A percentile compares a stretch with the other conserved stretches of the same genome.
phyloP scores from a whole-genome alignment of 208 protist genomes.

The Trypanosoma avium region DNA sequence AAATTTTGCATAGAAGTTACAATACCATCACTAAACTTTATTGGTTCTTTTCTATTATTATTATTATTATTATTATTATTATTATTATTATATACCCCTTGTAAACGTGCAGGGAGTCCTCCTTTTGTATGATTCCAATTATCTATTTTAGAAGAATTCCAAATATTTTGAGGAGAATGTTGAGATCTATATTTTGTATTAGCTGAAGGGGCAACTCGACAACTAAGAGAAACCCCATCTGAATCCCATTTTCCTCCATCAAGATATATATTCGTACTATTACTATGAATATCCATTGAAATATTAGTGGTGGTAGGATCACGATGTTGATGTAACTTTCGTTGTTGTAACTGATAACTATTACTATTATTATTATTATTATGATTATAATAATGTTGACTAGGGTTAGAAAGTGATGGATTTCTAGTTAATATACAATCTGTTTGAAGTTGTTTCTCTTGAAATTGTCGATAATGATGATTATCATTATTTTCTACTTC shows the following conservation, averaged over 20 bases:
- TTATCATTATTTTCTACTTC: neutral
- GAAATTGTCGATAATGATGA: too few species aligned
- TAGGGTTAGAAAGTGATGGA: too few species aligned
- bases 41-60: neutral
- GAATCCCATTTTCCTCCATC: neutral
- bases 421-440: too few species aligned
- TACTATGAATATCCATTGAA: neutral
- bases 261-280: neutral
- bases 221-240: neutral
- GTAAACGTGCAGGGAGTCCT: neutral
- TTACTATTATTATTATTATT: neutral
- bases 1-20: neutral
- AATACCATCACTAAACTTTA: neutral
- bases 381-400: neutral
- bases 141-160: neutral
- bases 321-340: too few species aligned
- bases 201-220: too few species aligned
- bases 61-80: neutral
- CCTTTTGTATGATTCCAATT: too few species aligned
- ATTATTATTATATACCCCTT: too few species aligned
- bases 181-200: too few species aligned
- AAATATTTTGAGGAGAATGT: too few species aligned
- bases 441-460: too few species aligned
- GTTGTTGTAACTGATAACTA: too few species aligned
- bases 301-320: neutral